Percentiles rank a stretch among this genome's conserved stretches.
phyloP scores from a whole-genome alignment of 2,329 filamentous ascomycete genomes.

The Phyllachora maydis region DNA sequence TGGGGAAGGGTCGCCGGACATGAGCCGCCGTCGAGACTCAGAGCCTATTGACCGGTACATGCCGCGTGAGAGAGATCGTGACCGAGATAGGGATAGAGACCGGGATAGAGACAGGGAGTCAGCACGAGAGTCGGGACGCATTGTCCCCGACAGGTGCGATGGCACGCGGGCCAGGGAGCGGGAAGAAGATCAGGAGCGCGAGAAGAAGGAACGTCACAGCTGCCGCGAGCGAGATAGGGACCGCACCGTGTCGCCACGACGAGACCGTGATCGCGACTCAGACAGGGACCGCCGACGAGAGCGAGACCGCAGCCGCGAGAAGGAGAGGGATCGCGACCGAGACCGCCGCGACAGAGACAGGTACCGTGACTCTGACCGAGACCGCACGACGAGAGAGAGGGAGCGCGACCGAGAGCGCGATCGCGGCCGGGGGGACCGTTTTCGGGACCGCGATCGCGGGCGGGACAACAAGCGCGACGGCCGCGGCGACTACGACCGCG shows the following conservation, averaged over 20 bases:
- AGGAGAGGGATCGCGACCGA: conserved; percentile 2
- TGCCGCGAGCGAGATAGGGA: conserved; percentile 11
- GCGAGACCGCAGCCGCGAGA: conserved; percentile 2
- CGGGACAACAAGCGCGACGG: conserved; percentile 8
- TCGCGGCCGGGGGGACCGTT: conserved; percentile 13
- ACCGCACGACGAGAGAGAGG: conserved; percentile 12
- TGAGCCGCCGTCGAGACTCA: conserved; percentile 15
- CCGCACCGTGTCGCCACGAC: conserved; percentile 7
- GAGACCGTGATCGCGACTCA: conserved; percentile 3
- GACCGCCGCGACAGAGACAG: conserved; percentile 5
- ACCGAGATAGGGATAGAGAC: conserved; percentile 10
- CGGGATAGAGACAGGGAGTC: conserved; percentile 4
- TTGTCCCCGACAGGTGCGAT: too few relatives aligned
- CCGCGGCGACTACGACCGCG: conserved; percentile 4
- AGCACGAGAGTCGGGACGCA: too few relatives aligned
- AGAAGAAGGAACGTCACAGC: conserved; percentile 5
- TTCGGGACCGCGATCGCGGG: conserved; percentile 7
- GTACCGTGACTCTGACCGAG: conserved; percentile 9
- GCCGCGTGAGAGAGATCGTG: conserved; percentile 18
- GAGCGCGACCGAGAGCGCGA: conserved; percentile 12
- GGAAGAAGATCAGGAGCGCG: conserved; percentile 4
- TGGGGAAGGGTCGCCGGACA: conserved; percentile 21
- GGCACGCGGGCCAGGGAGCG: too few relatives aligned
- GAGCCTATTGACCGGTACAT: conserved; percentile 26
- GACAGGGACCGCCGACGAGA: conserved; percentile 3